Evolutionary conservation across 2,329 filamentous ascomycete genomes (phyloP), one percentile per base, ranked within the genome.

Genomic region (Claviceps maximensis): DNA sequence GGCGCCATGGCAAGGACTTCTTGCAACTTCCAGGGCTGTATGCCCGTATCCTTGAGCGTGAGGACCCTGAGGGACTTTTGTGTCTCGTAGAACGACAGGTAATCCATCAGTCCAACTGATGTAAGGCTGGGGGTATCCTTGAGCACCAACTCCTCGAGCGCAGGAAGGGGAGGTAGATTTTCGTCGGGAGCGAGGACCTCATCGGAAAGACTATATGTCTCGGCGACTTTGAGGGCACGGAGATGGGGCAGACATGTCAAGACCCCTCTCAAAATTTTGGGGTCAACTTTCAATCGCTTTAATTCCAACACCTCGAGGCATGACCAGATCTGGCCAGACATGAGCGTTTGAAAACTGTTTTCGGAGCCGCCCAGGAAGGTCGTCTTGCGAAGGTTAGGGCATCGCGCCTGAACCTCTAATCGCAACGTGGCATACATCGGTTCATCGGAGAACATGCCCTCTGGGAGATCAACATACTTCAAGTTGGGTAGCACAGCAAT

Each of bases 361-460:
- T 96, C 91, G 1, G 87, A 79, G 13, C 91, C 91, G 47, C 75
- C 73, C 52, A 80, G 77, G 69, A 94, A 97, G 52, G 80, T 84
- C 88, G 95, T 96, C 70, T 93, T 93, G 58, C 89, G 80, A 53
- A 97, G 75, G 63, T 91, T 82, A 12, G 85, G 82, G 65, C 91
- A 96, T 50, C 87, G 78, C 23, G 82, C 84, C 70, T 95, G 86
- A 25, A 96, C 74, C 67, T 95, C 90, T 60, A 93, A 80, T 56
- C 88, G 83, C 58, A 97, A 73, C 1, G 86, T 82, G 52, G 84
- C 72, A 61, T 86, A 94, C 31, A 79, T 77, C 4, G 81, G 72
- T 56, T 96, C 90, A 62, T 93, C 90, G 51, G 78, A 81, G 70
- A 84, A 96, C 66, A 95, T 80, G 49, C 89, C 90, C 58, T 93